phyloP scores from a whole-genome alignment of 192 early-diverging fungal genomes.

The Pilobolus umbonatus region DNA sequence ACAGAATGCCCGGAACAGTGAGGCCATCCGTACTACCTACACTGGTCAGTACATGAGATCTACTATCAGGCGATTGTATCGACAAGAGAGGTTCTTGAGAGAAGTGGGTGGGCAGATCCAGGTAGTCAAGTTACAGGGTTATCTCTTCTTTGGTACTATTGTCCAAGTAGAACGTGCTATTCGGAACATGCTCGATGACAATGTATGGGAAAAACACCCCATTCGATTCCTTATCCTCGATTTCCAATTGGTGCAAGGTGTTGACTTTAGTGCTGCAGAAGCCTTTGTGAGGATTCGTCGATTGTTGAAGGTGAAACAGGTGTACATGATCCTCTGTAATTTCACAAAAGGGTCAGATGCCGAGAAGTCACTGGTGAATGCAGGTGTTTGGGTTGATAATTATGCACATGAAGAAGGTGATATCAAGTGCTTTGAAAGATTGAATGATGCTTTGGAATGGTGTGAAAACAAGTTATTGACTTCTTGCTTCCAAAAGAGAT shows the following conservation, averaged over 20 bases:
- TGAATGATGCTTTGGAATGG: constrained; percentile 89
- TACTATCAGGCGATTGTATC: constrained; percentile 83
- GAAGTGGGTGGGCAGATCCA: constrained; percentile 82
- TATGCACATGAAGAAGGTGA: constrained; percentile 22
- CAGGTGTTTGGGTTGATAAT: constrained; percentile 61
- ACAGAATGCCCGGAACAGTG: constrained; percentile 57
- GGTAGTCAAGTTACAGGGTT: constrained; percentile 87
- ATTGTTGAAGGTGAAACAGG: constrained; percentile 58
- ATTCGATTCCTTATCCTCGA: constrained; percentile 90
- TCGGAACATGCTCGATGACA: constrained; percentile 55
- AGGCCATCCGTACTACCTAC: constrained; percentile 61
- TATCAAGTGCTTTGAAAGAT: constrained; percentile 71
- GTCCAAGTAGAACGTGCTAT: constrained; percentile 75
- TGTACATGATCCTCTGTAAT: constrained; percentile 82
- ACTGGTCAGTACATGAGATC: constrained; percentile 69
- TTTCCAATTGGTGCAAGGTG: constrained; percentile 76
- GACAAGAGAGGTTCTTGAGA: constrained; percentile 83
- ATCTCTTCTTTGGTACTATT: constrained; percentile 97
- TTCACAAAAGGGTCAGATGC: constrained; percentile 60
- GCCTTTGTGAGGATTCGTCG: constrained; percentile 84
- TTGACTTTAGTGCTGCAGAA: constrained; percentile 90
- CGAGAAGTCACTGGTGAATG: constrained; percentile 58
- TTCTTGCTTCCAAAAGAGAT: constrained; percentile 62
- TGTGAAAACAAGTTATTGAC: constrained; percentile 87
- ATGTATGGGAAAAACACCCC: constrained; percentile 61